These are phyloP conservation scores for Crucihimalaya himalaica DNA, from an alignment of 345 rosid genomes.

Conservation along the genomic window DNA sequence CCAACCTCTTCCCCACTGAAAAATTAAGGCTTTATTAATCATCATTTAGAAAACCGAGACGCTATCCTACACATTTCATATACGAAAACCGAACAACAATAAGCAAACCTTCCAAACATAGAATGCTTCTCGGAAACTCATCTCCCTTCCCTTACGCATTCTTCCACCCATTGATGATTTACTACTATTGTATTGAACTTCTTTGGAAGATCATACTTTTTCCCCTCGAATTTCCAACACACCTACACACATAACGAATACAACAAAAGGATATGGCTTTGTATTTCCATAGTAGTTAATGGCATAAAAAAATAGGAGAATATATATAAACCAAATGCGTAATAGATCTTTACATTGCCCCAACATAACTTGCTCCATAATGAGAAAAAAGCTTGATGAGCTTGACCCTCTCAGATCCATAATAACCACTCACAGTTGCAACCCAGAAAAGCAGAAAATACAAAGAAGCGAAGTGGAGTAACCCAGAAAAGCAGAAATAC, in stretches of 20 bases:
- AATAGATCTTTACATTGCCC: slow-evolving; percentile 63
- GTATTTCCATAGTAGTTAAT: neutral
- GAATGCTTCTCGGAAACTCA: slow-evolving; percentile 68
- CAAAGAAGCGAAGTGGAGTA: too few species aligned
- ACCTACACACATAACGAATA: slow-evolving; percentile 49
- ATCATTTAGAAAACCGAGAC: neutral
- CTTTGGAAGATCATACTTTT: slow-evolving; percentile 64
- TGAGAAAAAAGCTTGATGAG: slow-evolving; percentile 78
- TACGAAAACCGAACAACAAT: neutral
- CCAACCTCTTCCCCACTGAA: slow-evolving; percentile 82
- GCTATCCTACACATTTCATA: neutral
- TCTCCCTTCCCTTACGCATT: slow-evolving; percentile 63
- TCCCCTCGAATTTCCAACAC: slow-evolving; percentile 82
- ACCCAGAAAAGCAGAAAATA: too few species aligned
- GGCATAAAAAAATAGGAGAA: neutral
- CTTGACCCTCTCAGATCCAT: slow-evolving; percentile 70
- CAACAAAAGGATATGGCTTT: neutral
- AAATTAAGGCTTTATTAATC: neutral
- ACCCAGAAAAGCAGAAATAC: too few species aligned
- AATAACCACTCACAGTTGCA: slow-evolving; percentile 91
- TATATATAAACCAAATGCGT: slow-evolving; percentile 70
- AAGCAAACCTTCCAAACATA: slow-evolving; percentile 56
- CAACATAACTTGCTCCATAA: slow-evolving; percentile 80
- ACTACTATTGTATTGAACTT: slow-evolving; percentile 57
- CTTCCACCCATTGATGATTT: slow-evolving; percentile 87